phyloP scores from a whole-genome alignment of 2,329 filamentous ascomycete species.

The Pseudogymnoascus destructans region DNA sequence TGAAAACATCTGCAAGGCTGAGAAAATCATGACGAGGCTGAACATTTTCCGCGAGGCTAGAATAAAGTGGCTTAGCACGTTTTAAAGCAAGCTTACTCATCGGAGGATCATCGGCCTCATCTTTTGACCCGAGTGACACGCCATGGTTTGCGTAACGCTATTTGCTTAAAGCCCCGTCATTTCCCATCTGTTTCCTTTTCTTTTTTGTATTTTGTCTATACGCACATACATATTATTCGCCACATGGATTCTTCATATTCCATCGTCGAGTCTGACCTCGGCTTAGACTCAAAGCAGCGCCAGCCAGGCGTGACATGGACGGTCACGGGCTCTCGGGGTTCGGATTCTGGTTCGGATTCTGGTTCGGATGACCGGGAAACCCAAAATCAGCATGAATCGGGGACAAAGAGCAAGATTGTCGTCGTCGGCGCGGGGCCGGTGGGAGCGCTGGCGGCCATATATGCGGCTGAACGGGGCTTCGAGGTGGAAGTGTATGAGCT shows the following conservation, averaged over 20 bases:
- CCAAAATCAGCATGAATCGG: not conserved
- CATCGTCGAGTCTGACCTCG: not conserved
- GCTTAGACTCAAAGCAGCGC: not conserved
- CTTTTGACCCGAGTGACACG: not conserved
- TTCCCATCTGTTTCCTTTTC: not conserved
- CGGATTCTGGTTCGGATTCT: not conserved
- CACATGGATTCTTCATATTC: not conserved
- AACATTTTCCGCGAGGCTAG: not conserved
- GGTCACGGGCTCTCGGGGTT: not conserved
- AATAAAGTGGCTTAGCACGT: not conserved
- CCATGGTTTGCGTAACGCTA: not conserved
- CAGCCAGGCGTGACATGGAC: not conserved
- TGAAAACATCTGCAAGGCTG: not conserved
- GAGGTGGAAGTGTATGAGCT: conserved; percentile 91
- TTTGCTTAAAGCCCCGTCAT: not conserved
- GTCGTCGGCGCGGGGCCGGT: conserved; percentile 90
- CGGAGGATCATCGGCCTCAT: not conserved
- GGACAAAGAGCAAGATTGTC: conserved; percentile 29
- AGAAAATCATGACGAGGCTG: not conserved
- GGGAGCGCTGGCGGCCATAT: conserved; percentile 79
- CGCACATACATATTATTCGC: not conserved
- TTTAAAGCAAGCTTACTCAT: conserved; percentile 1
- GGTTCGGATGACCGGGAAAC: not conserved
- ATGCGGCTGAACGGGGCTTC: conserved; percentile 78
- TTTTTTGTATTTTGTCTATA: not conserved